phyloP scores from a whole-genome alignment of 2,329 filamentous ascomycete species.

The Hymenoscyphus repandus region DNA sequence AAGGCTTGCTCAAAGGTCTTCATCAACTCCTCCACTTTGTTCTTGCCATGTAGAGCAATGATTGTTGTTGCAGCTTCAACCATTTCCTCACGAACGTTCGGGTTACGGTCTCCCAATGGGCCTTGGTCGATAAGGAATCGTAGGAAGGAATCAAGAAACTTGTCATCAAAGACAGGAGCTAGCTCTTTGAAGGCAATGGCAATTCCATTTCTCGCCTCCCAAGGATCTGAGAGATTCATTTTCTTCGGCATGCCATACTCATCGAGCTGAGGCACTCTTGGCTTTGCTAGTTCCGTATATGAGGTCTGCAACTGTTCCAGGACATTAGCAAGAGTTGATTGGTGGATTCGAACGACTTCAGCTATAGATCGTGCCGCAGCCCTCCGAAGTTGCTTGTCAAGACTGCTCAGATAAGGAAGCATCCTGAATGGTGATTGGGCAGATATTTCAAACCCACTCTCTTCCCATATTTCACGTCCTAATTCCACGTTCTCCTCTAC shows the following conservation, averaged over 20 bases:
- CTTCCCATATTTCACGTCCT: conserved; percentile 88
- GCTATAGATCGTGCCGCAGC: conserved; percentile 79
- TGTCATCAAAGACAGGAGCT: conserved; percentile 60
- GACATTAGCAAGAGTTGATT: conserved; percentile 54
- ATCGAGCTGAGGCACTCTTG: conserved; percentile 77
- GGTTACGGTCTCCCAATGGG: conserved; percentile 78
- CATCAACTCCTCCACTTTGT: conserved; percentile 86
- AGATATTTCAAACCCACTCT: conserved; percentile 72
- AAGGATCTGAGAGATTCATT: conserved; percentile 79
- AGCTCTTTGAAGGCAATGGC: conserved; percentile 83
- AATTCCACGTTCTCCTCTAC: conserved; percentile 80
- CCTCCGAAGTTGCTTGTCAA: conserved; percentile 75
- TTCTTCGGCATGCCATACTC: conserved; percentile 94
- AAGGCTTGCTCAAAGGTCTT: conserved; percentile 82
- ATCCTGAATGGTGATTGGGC: conserved; percentile 61
- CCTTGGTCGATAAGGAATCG: conserved; percentile 81
- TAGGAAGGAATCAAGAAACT: conserved; percentile 71
- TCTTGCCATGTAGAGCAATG: conserved; percentile 75
- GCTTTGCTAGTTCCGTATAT: conserved; percentile 77
- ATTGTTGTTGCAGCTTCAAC: conserved; percentile 79
- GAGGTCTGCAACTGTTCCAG: conserved; percentile 61
- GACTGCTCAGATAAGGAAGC: conserved; percentile 72
- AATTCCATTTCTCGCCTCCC: conserved; percentile 87
- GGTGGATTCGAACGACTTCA: conserved; percentile 61
- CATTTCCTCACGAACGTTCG: conserved; percentile 79